phyloP scores from a whole-genome alignment of 805 yeast species.

The Candida suzukii region DNA sequence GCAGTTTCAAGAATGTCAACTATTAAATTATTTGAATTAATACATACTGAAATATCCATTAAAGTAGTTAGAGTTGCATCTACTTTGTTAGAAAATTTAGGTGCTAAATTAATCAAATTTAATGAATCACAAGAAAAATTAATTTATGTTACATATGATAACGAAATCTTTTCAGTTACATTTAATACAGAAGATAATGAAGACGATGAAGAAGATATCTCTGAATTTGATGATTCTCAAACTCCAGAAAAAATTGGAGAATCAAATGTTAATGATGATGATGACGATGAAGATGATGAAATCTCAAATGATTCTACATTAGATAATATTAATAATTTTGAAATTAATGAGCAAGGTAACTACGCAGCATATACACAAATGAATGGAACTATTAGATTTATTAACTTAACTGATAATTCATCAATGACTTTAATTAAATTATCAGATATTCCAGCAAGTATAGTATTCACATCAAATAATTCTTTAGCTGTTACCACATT shows the following conservation, averaged over 20 bases:
- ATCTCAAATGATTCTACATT: not conserved
- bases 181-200: conserved; percentile 32
- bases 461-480: conserved; percentile 43
- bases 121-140: conserved; percentile 33
- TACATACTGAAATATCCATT: conserved; percentile 29
- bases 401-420: conserved; percentile 23
- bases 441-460: conserved; percentile 51
- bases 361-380: conserved; percentile 52
- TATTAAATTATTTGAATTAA: conserved; percentile 61
- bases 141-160: conserved; percentile 51
- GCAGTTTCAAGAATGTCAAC: conserved; percentile 66
- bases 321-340: conserved; percentile 42
- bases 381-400: conserved; percentile 58
- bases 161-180: conserved; percentile 36
- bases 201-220: conserved; percentile 26
- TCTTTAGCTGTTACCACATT: conserved; percentile 55
- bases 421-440: conserved; percentile 48
- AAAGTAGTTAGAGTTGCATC: conserved; percentile 50
- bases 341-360: conserved; percentile 37
- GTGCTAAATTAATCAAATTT: conserved; percentile 51
- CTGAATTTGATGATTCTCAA: conserved; percentile 35
- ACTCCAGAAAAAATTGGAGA: conserved; percentile 22
- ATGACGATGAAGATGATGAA: conserved; percentile 1
- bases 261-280: conserved; percentile 17
- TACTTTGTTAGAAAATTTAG: conserved; percentile 29